Evolutionary conservation across 2,329 filamentous ascomycete species (phyloP).

Genomic region (Orbilia javanica): DNA sequence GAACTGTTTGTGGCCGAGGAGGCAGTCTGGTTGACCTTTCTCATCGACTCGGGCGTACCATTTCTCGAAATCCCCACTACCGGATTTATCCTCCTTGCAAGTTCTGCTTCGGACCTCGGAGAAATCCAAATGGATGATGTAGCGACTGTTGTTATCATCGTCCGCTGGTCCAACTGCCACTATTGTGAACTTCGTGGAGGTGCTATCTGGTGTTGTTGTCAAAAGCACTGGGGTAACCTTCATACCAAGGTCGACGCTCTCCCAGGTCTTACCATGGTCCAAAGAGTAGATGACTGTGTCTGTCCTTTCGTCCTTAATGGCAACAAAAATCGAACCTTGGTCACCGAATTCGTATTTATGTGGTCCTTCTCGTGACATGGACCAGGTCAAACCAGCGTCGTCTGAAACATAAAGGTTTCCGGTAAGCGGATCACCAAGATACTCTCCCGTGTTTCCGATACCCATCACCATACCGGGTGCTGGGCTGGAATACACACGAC

Average conservation of each 20-base stretch:
- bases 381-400: constrained; percentile 89
- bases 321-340: constrained; percentile 87
- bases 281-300: constrained; percentile 81
- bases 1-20: constrained; percentile 96
- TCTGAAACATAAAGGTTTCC: constrained; percentile 89
- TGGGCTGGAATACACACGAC: constrained; percentile 90
- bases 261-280: constrained; percentile 89
- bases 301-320: constrained; percentile 78
- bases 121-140: constrained; percentile 85
- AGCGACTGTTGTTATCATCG: constrained; percentile 70
- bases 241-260: constrained; percentile 75
- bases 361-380: constrained; percentile 78
- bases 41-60: constrained; percentile 88
- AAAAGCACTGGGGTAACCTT: constrained; percentile 79
- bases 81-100: constrained; percentile 74
- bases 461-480: constrained; percentile 95
- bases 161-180: constrained; percentile 72
- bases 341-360: constrained; percentile 98
- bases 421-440: constrained; percentile 74
- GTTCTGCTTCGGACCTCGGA: constrained; percentile 81
- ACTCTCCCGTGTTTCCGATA: constrained; percentile 86
- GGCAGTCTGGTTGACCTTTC: constrained; percentile 83
- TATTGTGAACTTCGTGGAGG: constrained; percentile 89
- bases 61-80: constrained; percentile 74
- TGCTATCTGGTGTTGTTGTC: constrained; percentile 92